phyloP scores from a whole-genome alignment of 179 eudicot species.

The Beta corolliflora region DNA sequence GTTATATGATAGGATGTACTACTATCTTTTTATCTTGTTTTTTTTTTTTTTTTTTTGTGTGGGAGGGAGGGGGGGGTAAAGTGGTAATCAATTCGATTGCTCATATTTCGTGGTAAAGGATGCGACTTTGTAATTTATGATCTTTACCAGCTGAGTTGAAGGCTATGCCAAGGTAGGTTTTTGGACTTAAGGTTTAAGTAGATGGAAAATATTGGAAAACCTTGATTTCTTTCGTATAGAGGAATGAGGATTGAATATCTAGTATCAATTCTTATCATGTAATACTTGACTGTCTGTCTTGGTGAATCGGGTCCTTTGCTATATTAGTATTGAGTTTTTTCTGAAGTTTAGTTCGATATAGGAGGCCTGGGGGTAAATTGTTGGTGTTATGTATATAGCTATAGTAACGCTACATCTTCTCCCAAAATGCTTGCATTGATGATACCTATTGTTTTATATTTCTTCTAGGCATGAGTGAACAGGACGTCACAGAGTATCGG shows the following conservation, averaged over 20 bases:
- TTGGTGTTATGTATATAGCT: not conserved
- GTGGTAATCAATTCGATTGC: too few species aligned
- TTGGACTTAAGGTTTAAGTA: too few species aligned
- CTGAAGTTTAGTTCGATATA: not conserved
- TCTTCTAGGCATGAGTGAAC: constrained; percentile 81
- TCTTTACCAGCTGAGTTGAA: too few species aligned
- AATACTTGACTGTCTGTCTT: not conserved
- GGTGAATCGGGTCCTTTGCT: not conserved
- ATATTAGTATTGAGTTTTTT: not conserved
- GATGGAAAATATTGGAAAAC: too few species aligned
- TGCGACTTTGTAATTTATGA: too few species aligned
- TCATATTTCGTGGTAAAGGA: too few species aligned
- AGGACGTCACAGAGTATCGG: constrained; percentile 74
- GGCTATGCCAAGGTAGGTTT: too few species aligned
- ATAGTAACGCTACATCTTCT: not conserved
- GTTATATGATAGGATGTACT: not conserved
- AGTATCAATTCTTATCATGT: not conserved
- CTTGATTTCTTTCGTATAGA: not conserved
- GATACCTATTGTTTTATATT: not conserved
- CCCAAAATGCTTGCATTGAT: not conserved
- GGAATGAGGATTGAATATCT: not conserved
- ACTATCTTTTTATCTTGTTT: too few species aligned
- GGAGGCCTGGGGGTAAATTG: not conserved
- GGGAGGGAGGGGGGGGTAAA: too few species aligned
- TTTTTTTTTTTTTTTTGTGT: too few species aligned